Evolutionary conservation across 2,329 filamentous ascomycete species (phyloP).

Genomic region (Zalaria sp.): DNA sequence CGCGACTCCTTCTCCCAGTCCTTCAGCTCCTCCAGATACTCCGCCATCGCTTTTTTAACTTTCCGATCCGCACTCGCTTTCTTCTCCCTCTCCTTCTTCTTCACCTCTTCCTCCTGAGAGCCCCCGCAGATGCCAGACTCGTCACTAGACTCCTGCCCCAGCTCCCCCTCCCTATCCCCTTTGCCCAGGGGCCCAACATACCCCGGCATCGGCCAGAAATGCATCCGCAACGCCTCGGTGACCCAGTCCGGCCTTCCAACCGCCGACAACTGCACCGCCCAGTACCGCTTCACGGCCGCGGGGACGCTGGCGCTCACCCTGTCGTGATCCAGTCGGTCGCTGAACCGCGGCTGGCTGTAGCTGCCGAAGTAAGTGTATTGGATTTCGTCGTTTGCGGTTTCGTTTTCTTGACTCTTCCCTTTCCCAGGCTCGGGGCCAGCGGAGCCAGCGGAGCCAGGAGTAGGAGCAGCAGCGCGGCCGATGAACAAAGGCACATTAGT

Average conservation of each 20-base stretch:
- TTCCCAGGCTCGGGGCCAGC: not conserved
- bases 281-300: constrained; percentile 21
- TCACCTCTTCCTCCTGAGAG: constrained; percentile 3
- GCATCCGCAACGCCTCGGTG: constrained; percentile 23
- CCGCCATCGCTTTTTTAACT: constrained; percentile 13
- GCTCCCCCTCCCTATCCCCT: constrained; percentile 2
- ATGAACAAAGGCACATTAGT: constrained; percentile 29
- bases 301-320: constrained; percentile 24
- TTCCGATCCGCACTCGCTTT: too few relatives aligned
- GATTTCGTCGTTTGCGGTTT: not conserved
- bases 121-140: not conserved
- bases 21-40: constrained; percentile 20
- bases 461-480: constrained; percentile 2
- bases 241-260: constrained; percentile 26
- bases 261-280: constrained; percentile 24
- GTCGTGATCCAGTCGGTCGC: constrained; percentile 30
- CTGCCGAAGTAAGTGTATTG: constrained; percentile 30
- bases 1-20: constrained; percentile 25
- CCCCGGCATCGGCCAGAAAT: constrained; percentile 27
- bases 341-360: constrained; percentile 30
- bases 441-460: too few relatives aligned
- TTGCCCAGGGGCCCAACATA: constrained; percentile 22
- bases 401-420: not conserved
- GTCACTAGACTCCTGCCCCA: constrained; percentile 2
- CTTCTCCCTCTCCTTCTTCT: constrained; percentile 12